A percentile compares a stretch with the other conserved stretches of the same genome.
These are phyloP conservation scores for Limonium bicolor DNA, from an alignment of 148 eudicot species.

Conservation along the genomic window DNA sequence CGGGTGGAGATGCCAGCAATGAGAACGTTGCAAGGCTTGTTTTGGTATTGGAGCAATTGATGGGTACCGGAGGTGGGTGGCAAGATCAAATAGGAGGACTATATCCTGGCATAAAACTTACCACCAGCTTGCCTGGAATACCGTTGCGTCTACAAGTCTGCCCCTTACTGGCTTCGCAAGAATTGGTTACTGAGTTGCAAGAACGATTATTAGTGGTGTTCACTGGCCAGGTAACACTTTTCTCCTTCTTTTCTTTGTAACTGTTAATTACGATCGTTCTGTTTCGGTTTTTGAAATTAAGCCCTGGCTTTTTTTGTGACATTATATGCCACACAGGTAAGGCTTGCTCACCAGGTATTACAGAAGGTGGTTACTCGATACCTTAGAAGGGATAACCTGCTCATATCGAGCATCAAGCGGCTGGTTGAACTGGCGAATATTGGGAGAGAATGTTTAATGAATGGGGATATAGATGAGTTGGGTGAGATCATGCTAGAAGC, in stretches of 20 bases:
- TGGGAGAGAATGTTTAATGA: constrained; percentile 90
- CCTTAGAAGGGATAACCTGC: constrained; percentile 71
- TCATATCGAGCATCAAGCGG: constrained; percentile 88
- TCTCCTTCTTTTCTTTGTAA: not conserved
- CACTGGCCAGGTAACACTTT: constrained; percentile 77
- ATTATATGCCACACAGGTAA: constrained; percentile 31
- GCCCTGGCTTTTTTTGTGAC: not conserved
- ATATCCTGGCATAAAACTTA: constrained; percentile 81
- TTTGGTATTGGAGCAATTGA: constrained; percentile 86
- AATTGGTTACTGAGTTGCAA: constrained; percentile 48
- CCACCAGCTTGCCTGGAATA: constrained; percentile 84
- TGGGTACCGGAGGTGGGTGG: constrained; percentile 99
- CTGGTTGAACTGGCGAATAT: constrained; percentile 80
- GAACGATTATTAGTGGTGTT: constrained; percentile 84
- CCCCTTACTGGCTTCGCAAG: constrained; percentile 64
- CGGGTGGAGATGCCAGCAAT: constrained; percentile 53
- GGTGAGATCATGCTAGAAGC: constrained; percentile 84
- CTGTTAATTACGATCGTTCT: too few relatives aligned
- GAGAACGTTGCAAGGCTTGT: constrained; percentile 89
- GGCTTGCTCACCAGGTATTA: constrained; percentile 86
- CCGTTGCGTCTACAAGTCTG: constrained; percentile 86
- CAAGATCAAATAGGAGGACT: constrained; percentile 98
- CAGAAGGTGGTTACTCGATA: constrained; percentile 89
- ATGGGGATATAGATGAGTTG: constrained; percentile 54
- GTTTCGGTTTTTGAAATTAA: too few relatives aligned